Base-by-base conservation (phyloP, 2,329 filamentous ascomycete genomes). In the Colletotrichum viniferum region DNA sequence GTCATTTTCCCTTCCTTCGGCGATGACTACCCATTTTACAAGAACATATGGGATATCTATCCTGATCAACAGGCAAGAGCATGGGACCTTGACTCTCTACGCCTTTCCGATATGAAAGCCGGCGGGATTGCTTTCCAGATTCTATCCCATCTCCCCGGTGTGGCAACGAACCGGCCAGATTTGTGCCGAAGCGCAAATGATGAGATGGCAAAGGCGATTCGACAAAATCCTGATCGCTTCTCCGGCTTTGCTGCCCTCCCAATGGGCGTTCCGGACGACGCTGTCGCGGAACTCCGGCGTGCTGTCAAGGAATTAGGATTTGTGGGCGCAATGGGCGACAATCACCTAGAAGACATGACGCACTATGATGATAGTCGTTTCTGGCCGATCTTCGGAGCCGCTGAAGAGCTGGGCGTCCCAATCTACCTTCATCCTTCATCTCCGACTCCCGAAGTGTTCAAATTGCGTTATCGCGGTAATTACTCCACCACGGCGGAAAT, bases 381-480 rank as follows among this genome's bases (percentile, higher is more conserved):
- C 58, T 34, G 58, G 30, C 58, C 30, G 12, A 8, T 61, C 3
- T 61, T 61, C n/a, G n/a, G n/a, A 24, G 13, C 16, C 7, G 58
- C 58, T 0, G 58, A 34, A 34, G 8, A 32, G n/a, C 58, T 61
- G 4, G 58, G 58, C 28, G 58, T 61, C 28, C 9, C 58, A 0
- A 61, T 32, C 6, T 34, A 61, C 7, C 16, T 61, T 13, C 26
- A 61, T 13, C 16, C 58, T 18, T 8, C 28, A 16, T 16, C 28
- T 0, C 28, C 26, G n/a, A 12, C 18, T 4, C 28, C 28, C 0
- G 12, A 32, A n/a, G 0, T 34, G 2, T 28, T 61, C 5, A 16
- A 21, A 13, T 28, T 28, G 16, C 30, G 16, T n/a, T 34, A 61
- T 14, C 18, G 58, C 12, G 30, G 58, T 32, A 14, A 32, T 14